Evolutionary conservation across 306 rosid species (phyloP), one percentile per base, ranked within the genome.

Genomic region (Castanea mollissima): DNA sequence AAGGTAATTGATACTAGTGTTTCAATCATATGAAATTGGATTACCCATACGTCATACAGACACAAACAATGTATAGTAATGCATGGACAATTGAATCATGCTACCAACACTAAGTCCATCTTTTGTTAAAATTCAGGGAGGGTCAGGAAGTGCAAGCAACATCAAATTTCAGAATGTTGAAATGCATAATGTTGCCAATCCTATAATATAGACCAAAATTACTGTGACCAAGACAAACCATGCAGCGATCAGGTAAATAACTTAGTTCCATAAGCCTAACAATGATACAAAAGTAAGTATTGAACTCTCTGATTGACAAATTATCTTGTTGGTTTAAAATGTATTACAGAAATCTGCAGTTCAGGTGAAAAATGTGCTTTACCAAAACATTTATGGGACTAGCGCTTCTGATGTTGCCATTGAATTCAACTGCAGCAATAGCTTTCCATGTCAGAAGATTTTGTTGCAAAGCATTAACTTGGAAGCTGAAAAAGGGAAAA

Each of bases 131-230:
- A 38, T 82, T 71, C 72, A 93, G 97, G 98, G 98, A 85, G 97
- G 97, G 4, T 89, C 89, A 27, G 98, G 98, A 78, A 84, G 52
- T 77, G 98, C 90, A 12, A 84, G 79, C 74, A 74, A 90, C 82
- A 91, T 93, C 27, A 63, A 77, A 51, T 93, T 93, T 74, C 81
- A 69, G 73, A 83, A 93, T 84, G 79, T 93, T 67, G 80, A 83
- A 54, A 91, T 93, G 97, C 20, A 71, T 5, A 86, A 87, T 14
- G 93, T 90, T 83, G 57, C 76, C 71, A 89, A 90, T 64, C 97
- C 98, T 18, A 86, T 93, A 46, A 79, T 91, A 69, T 91, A 55
- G 84, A 91, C 81, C 98, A 93, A 68, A 79, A 86, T 81, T 93
- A 90, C 74, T 93, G 95, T 78, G 93, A 87, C 87, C 78, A 77